phyloP scores from a whole-genome alignment of 129 eudicot species.

The Flaveria linearis region DNA sequence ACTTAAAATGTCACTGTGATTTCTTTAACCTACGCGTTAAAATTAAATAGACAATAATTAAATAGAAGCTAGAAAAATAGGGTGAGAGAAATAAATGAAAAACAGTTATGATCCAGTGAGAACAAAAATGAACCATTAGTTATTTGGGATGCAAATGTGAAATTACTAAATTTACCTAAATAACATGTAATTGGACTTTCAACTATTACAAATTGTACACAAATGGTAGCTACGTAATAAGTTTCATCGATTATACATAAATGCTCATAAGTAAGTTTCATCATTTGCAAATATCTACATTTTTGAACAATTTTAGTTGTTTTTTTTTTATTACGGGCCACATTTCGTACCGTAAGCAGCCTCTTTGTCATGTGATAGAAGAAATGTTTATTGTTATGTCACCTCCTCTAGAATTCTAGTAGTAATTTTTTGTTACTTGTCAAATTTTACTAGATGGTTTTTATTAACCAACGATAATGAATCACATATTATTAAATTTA shows the following conservation, averaged over 20 bases:
- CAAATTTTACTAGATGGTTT: too few relatives aligned
- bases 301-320: not conserved
- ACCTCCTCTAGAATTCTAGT: too few relatives aligned
- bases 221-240: conserved; percentile 7
- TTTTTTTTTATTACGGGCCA: too few relatives aligned
- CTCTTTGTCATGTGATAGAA: too few relatives aligned
- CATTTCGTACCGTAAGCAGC: too few relatives aligned
- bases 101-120: not conserved
- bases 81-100: too few relatives aligned
- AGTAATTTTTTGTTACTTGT: too few relatives aligned
- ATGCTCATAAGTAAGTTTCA: conserved; percentile 6
- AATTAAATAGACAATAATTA: not conserved
- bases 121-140: conserved; percentile 18
- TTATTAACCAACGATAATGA: too few relatives aligned
- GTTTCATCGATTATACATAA: conserved; percentile 11
- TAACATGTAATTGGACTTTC: conserved; percentile 3
- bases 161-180: not conserved
- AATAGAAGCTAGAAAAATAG: not conserved
- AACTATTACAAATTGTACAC: conserved; percentile 12
- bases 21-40: not conserved
- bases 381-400: too few relatives aligned
- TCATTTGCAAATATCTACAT: too few relatives aligned
- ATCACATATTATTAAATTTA: too few relatives aligned
- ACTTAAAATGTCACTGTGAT: conserved; percentile 2
- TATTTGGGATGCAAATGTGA: conserved; percentile 15